A percentile compares a stretch with the other conserved stretches of the same genome.
Conservation (phyloP, 495 filamentous ascomycete genomes). For the Penicillium pancosmium region DNA sequence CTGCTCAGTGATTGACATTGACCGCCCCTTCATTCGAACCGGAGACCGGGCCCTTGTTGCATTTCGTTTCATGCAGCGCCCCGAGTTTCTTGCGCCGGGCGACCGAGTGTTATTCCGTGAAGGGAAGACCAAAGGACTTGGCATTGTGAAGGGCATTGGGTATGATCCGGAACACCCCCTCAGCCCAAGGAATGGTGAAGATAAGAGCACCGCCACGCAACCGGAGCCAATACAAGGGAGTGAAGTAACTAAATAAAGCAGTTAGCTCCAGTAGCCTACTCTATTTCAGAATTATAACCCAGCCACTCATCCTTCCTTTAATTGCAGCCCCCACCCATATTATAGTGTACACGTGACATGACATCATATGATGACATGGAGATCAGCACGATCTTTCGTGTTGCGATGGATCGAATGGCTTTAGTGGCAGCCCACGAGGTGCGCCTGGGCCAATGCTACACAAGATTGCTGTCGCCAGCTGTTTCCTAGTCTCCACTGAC, state of each 20-base stretch:
- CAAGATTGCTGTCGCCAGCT: slow-evolving; percentile 17
- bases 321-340: background rate
- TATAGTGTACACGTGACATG: slow-evolving; percentile 27
- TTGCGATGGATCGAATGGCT: background rate
- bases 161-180: slow-evolving; percentile 72
- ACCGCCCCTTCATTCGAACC: slow-evolving; percentile 92
- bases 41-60: slow-evolving; percentile 91
- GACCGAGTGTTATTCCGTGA: slow-evolving; percentile 93
- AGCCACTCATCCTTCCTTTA: background rate
- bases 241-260: background rate
- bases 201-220: background rate
- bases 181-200: slow-evolving; percentile 33
- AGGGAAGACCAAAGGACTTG: slow-evolving; percentile 91
- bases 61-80: slow-evolving; percentile 94
- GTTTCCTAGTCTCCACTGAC: slow-evolving; percentile 21
- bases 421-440: background rate
- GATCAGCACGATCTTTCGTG: slow-evolving; percentile 7
- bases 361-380: slow-evolving; percentile 28
- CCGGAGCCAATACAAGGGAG: background rate
- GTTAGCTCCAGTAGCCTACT: background rate
- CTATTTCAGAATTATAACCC: background rate
- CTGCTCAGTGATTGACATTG: slow-evolving; percentile 96
- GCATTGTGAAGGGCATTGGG: slow-evolving; percentile 89
- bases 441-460: background rate
- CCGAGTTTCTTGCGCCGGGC: slow-evolving; percentile 86